These are phyloP conservation scores for Rhodotorula sp. DNA, from an alignment of 1,284 basidiomycete genomes.

Conservation along the genomic window DNA sequence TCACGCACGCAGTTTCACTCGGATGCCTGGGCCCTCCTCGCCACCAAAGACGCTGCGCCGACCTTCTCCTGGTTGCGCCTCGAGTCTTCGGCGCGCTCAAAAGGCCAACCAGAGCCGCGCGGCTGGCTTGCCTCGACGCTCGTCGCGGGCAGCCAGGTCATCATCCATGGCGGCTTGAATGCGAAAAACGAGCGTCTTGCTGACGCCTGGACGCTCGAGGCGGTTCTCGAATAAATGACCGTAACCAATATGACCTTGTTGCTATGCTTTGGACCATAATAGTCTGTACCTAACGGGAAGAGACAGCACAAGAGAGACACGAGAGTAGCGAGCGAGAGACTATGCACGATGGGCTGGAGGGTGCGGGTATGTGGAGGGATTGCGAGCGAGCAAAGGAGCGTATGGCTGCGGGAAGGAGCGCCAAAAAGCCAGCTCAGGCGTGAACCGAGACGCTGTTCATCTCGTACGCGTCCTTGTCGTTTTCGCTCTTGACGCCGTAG, in stretches of 20 bases:
- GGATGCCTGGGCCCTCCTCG: conserved; percentile 25
- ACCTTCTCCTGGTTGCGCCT: conserved; percentile 12
- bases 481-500: neutral
- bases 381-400: too few species aligned
- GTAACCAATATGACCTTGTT: too few species aligned
- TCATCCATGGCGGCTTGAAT: conserved; percentile 32
- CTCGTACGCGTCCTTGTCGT: conserved; percentile 5
- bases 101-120: too few species aligned
- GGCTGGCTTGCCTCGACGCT: neutral
- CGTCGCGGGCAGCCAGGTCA: too few species aligned
- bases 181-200: conserved; percentile 47
- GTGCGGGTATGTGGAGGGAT: too few species aligned
- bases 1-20: conserved; percentile 15
- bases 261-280: too few species aligned
- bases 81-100: too few species aligned
- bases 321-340: too few species aligned
- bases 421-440: neutral
- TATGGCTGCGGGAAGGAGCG: too few species aligned
- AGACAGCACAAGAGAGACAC: too few species aligned
- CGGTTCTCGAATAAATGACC: conserved; percentile 1
- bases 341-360: too few species aligned
- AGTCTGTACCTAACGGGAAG: too few species aligned
- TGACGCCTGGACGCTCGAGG: conserved; percentile 48
- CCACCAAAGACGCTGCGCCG: neutral
- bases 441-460: conserved; percentile 1